A percentile compares a stretch with the other conserved stretches of the same genome.
phyloP scores from a whole-genome alignment of 768 basidiomycete genomes.

The Phylloporus arenicola region DNA sequence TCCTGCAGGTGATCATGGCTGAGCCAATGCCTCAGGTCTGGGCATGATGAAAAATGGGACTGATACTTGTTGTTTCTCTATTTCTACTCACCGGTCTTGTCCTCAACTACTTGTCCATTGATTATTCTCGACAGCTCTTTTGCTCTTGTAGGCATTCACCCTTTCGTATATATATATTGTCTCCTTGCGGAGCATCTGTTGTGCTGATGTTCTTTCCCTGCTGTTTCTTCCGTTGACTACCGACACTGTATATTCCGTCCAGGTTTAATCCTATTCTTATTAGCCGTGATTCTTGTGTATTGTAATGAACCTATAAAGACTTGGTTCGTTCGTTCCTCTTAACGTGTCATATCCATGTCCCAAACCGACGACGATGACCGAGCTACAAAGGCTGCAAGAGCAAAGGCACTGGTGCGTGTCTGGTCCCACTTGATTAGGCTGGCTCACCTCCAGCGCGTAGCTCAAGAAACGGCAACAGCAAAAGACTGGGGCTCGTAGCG shows the following conservation, averaged over 20 bases:
- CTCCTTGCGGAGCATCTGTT: constrained; percentile 29
- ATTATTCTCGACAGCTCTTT: too few relatives aligned
- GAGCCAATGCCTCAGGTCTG: constrained; percentile 54
- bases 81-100: constrained; percentile 16
- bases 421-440: neutral
- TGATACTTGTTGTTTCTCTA: constrained; percentile 19
- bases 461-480: constrained; percentile 79
- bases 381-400: constrained; percentile 76
- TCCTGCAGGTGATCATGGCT: constrained; percentile 1
- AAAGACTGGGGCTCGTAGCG: constrained; percentile 39
- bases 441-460: constrained; percentile 33
- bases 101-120: constrained; percentile 36
- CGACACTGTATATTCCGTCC: constrained; percentile 40
- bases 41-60: constrained; percentile 56
- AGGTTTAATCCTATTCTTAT: constrained; percentile 32
- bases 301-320: constrained; percentile 1
- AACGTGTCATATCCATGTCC: constrained; percentile 15
- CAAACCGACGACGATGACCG: constrained; percentile 72
- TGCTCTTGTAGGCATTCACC: constrained; percentile 25
- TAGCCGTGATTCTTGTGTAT: constrained; percentile 1
- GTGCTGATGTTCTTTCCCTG: constrained; percentile 30
- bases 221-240: constrained; percentile 33
- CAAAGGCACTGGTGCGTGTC: constrained; percentile 68
- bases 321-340: neutral
- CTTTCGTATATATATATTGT: constrained; percentile 34